A percentile compares a stretch with the other conserved stretches of the same genome.
phyloP scores from a whole-genome alignment of 75 land plant species.

The Cupressus sempervirens region DNA sequence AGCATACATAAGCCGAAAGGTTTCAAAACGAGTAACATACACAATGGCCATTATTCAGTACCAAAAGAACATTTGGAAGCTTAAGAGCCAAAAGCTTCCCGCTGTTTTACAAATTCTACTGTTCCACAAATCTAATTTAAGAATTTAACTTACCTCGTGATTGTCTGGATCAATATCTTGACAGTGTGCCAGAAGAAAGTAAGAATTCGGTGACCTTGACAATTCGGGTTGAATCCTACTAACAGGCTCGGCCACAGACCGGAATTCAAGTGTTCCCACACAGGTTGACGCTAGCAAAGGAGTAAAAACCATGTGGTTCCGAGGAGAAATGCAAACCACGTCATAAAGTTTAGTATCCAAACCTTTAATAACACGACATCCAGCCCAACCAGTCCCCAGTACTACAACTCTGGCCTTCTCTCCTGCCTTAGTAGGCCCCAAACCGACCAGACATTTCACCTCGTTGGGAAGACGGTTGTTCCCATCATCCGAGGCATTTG shows the following conservation, averaged over 20 bases:
- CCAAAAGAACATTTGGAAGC: not conserved
- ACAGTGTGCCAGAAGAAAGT: conserved; percentile 76
- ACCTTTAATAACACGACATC: conserved; percentile 73
- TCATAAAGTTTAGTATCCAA: conserved; percentile 67
- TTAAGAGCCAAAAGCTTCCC: not conserved
- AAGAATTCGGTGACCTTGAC: conserved; percentile 61
- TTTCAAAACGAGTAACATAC: not conserved
- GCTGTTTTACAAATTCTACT: not conserved
- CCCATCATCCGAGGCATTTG: not conserved
- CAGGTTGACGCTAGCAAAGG: conserved; percentile 94
- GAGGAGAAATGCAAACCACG: conserved; percentile 87
- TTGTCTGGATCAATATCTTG: conserved; percentile 41
- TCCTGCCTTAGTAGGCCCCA: conserved; percentile 47
- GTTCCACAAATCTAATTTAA: not conserved
- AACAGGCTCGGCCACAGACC: conserved; percentile 95
- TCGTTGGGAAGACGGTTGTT: not conserved
- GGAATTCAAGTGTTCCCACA: conserved; percentile 93
- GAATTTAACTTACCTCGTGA: conserved; percentile 38
- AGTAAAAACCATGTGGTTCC: conserved; percentile 99
- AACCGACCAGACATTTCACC: conserved; percentile 16
- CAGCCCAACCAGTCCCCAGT: conserved; percentile 93
- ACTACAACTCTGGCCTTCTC: conserved; percentile 84
- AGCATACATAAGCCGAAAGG: not conserved
- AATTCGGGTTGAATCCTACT: conserved; percentile 79
- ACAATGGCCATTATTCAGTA: not conserved